Evolutionary conservation across 768 basidiomycete genomes (phyloP).

Genomic region (Austroboletus eburneus): DNA sequence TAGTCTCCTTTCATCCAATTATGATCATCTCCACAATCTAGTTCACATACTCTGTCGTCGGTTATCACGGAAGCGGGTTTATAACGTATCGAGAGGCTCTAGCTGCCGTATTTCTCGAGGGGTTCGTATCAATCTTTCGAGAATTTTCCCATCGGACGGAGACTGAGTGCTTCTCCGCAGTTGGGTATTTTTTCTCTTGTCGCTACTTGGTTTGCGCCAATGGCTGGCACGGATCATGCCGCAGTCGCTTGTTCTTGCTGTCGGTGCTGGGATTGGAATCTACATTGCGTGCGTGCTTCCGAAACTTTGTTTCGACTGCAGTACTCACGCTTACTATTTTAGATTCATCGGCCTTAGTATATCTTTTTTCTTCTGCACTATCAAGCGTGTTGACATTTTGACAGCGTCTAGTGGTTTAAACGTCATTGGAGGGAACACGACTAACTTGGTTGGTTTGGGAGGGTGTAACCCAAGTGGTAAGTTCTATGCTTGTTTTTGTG

Average conservation of each 20-base stretch:
- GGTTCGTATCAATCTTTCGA: constrained; percentile 40
- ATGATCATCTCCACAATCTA: constrained; percentile 26
- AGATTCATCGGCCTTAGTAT: constrained; percentile 75
- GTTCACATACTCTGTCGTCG: constrained; percentile 88
- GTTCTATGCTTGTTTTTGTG: constrained; percentile 3
- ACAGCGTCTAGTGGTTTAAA: constrained; percentile 63
- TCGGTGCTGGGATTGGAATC: constrained; percentile 83
- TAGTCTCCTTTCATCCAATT: neutral
- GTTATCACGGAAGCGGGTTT: constrained; percentile 67
- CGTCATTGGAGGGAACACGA: constrained; percentile 69
- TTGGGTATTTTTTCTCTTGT: constrained; percentile 79
- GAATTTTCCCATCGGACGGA: neutral
- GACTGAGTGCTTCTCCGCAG: constrained; percentile 31
- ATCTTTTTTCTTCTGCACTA: constrained; percentile 6
- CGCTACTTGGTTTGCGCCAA: constrained; percentile 79
- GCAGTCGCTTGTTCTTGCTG: constrained; percentile 77
- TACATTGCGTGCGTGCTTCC: constrained; percentile 67
- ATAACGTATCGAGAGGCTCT: constrained; percentile 78
- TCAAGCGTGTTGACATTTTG: constrained; percentile 1
- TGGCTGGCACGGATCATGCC: constrained; percentile 90
- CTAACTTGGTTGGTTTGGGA: constrained; percentile 70
- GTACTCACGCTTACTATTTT: constrained; percentile 13
- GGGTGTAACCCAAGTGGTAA: constrained; percentile 61
- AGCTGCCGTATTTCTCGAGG: constrained; percentile 84
- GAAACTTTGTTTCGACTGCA: neutral